Conservation (phyloP, 1,284 basidiomycete species). For the Vanrija sp. region DNA sequence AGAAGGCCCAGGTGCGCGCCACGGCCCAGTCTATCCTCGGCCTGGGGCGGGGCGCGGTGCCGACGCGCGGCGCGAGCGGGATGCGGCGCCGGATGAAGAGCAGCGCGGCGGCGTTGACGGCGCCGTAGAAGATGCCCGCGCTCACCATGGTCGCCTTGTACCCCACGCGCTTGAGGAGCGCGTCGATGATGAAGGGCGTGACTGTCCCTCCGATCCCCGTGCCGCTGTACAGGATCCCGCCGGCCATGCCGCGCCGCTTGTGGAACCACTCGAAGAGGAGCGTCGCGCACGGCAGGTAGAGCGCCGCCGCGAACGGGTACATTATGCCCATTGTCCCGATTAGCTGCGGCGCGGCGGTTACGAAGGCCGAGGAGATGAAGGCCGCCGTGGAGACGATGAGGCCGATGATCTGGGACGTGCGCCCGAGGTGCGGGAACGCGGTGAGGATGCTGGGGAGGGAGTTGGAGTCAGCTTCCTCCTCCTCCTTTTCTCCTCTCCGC, state of each 20-base stretch:
- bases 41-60: not conserved
- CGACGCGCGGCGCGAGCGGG: constrained; percentile 15
- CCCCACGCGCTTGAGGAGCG: constrained; percentile 38
- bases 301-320: constrained; percentile 40
- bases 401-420: constrained; percentile 27
- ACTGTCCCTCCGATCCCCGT: constrained; percentile 44
- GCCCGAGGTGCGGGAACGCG: constrained; percentile 27
- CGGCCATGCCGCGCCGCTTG: constrained; percentile 39
- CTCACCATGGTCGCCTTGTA: constrained; percentile 45
- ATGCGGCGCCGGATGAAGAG: constrained; percentile 43
- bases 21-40: constrained; percentile 21
- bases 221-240: constrained; percentile 44
- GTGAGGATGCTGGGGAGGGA: constrained; percentile 26
- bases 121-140: constrained; percentile 32
- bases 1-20: constrained; percentile 23
- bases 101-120: constrained; percentile 32
- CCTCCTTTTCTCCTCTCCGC: not conserved
- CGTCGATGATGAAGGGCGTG: constrained; percentile 42
- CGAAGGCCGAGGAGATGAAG: constrained; percentile 38
- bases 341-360: constrained; percentile 37
- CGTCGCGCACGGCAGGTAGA: constrained; percentile 45
- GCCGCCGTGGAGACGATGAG: constrained; percentile 23
- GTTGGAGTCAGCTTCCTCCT: not conserved
- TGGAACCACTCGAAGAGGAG: constrained; percentile 47
- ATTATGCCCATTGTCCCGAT: constrained; percentile 40